Base-by-base conservation (phyloP, 139 green algal species). In the Picochlorum sp. region DNA sequence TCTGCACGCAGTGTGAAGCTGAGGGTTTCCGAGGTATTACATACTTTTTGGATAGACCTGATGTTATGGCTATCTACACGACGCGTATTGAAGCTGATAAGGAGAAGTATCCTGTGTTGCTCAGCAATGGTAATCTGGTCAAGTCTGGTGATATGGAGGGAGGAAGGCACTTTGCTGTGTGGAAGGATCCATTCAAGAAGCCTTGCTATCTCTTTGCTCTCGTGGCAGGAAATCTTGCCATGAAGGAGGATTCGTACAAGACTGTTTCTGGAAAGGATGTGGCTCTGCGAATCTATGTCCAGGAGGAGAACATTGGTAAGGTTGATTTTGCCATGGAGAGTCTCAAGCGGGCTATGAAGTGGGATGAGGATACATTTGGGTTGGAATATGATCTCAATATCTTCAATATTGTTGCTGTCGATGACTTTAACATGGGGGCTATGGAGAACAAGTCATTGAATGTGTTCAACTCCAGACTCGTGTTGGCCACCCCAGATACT, bases 191-290 rank as follows among this genome's bases (percentile, higher is more conserved):
- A 13, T 98, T 84, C 71, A 68, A 64, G 34, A 99, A 99, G 84
- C 94, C 94, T 13, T 95, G 80, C 78, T 99, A 99, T 79, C 84
- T 99, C 56, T 99, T 99, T 81, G 94, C 94, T 3, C 79, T 99
- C 52, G 92, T 99, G 24, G 94, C 94, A 2, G 94, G 94, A 24
- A 76, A 93, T 70, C 79, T 98, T 45, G 74, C 69, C 4, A 73
- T 86, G 67, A 82, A 87, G 45, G 83, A 96, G 72, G 83, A 94
- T 69, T 79, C 23, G 18, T 98, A 91, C 78, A 90, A 56, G 30
- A 98, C 94, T 8, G 57, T 24, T 57, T 83, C 57, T 34, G 91
- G 91, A 5, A 62, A 61, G 5, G 26, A 77, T 0, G 91, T 99
- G 21, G 72, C 68, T 18, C 85, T 99, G 68, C 72, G 88, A 55